Base-by-base conservation (phyloP, 1,139 yeast genomes). In the Arxiozyma telluris region DNA sequence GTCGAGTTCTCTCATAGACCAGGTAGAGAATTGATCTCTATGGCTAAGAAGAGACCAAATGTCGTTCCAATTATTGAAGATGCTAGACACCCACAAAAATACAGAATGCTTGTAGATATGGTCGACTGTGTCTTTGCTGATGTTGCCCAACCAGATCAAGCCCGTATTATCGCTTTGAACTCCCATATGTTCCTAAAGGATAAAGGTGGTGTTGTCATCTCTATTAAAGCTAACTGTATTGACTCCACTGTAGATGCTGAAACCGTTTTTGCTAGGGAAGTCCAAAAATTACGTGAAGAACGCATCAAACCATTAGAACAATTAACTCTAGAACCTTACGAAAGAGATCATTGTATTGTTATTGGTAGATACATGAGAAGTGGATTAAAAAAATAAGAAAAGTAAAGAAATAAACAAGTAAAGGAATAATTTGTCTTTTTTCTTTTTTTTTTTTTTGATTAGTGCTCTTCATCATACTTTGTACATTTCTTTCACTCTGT, bases 31-130 rank as follows among this genome's bases (percentile, higher is more conserved):
- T 83, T 93, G 76, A 91, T 94, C 71, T 89, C 96, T 70, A 93
- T 93, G 98, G 98, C 98, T 73, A 93, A 93, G 83, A 93, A 93
- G 94, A 88, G 98, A 83, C 98, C 98, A 63, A 93, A 93, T 72
- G 96, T 93, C 56, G 88, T 94, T 64, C 98, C 98, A 69, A 93
- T 93, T 74, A 91, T 93, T 73, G 98, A 93, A 76, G 98, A 93
- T 78, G 98, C 98, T 64, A 93, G 98, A 81, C 98, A 93, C 77
- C 98, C 98, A 68, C 98, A 93, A 75, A 93, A 94, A 76, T 93
- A 93, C 84, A 86, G 98, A 80, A 93, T 93, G 98, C 82, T 93
- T 69, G 80, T 93, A 61, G 96, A 97, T 68, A 93, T 93, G 98
- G 98, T 93, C 62, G 98, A 94, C 74, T 89, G 84, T 70, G 98